Evolutionary conservation across 257 asterid species (phyloP), one percentile per base, ranked within the genome.

Genomic region (Echites panduratus): DNA sequence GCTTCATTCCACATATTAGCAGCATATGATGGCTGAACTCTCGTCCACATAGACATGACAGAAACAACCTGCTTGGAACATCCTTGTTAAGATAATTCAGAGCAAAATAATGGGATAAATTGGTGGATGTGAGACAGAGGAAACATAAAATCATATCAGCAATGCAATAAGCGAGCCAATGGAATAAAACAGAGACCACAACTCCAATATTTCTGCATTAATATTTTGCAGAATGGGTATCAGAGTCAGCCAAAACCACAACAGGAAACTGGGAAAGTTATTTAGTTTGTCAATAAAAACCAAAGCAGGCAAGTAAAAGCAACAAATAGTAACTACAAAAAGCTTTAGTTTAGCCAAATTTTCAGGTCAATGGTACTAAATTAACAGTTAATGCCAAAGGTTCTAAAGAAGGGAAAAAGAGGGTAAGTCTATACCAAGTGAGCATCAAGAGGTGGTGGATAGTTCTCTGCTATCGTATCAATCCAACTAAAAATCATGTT

Each of bases 1-100:
- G 99, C 99, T 85, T 95, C 99, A 72, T 95, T 95, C 99, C 99
- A 95, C 98, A 95, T 95, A 83, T 95, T 95, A 74, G 98, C 99
- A 82, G 99, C 99, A 82, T 95, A 90, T 70, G 97, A 86, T 63
- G 99, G 99, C 89, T 92, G 98, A 92, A 95, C 84, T 84, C 99
- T 85, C 7, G 98, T 88, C 99, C 99, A 95, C 98, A 95, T 95
- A 71, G 97, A 95, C 98, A 95, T 95, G 91, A 88, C 91, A 88
- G 97, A 95, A 79, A 92, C 85, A 70, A 95, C 99, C 99, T 95
- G 89, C 77, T 82, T 12, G 64, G 19, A 74, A 67, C 49, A 20
- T 76, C 69, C 69, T 64, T 53, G 62, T 81, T 59, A 81, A 71
- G 13, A 27, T n/a, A 48, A 57, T 41, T 14, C 27, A 6, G 32